phyloP scores from a whole-genome alignment of 768 basidiomycete genomes.

The Termitomyces sp. region DNA sequence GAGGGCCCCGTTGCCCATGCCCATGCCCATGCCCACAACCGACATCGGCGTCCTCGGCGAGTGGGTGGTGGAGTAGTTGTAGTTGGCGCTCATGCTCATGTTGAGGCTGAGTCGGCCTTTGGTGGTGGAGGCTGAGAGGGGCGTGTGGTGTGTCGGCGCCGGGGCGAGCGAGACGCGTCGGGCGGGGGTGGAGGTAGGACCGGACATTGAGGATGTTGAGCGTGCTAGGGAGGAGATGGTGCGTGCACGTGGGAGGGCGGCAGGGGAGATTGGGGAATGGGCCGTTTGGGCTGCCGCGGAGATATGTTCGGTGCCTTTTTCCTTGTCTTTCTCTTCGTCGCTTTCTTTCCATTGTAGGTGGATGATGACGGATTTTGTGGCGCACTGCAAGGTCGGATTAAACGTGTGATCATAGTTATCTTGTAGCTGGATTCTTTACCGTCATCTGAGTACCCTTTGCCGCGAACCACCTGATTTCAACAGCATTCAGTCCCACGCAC shows the following conservation, averaged over 20 bases:
- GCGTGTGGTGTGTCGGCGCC: slow-evolving; percentile 6
- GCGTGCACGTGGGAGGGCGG: slow-evolving; percentile 33
- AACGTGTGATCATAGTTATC: too few species aligned
- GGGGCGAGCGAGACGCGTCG: slow-evolving; percentile 32
- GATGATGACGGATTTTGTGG: slow-evolving; percentile 81
- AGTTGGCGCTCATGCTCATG: slow-evolving; percentile 25
- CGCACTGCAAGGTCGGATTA: slow-evolving; percentile 47
- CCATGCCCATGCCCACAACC: too few species aligned
- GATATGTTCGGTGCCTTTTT: slow-evolving; percentile 13
- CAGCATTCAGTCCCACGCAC: too few species aligned
- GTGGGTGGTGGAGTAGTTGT: neutral
- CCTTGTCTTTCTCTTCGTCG: slow-evolving; percentile 29
- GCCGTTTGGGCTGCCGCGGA: slow-evolving; percentile 4
- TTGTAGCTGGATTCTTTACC: neutral
- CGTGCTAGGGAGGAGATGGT: slow-evolving; percentile 49
- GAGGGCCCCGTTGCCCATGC: neutral
- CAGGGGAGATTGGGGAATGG: slow-evolving; percentile 17
- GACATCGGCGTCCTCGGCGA: neutral
- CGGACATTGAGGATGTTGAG: slow-evolving; percentile 41
- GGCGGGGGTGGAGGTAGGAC: slow-evolving; percentile 29
- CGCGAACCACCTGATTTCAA: slow-evolving; percentile 67
- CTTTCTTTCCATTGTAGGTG: slow-evolving; percentile 85
- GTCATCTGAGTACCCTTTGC: slow-evolving; percentile 58
- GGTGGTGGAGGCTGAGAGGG: slow-evolving; percentile 7
- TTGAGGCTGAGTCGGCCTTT: slow-evolving; percentile 38